Conservation (phyloP, 148 eudicot species). For the Diospyros lotus region DNA sequence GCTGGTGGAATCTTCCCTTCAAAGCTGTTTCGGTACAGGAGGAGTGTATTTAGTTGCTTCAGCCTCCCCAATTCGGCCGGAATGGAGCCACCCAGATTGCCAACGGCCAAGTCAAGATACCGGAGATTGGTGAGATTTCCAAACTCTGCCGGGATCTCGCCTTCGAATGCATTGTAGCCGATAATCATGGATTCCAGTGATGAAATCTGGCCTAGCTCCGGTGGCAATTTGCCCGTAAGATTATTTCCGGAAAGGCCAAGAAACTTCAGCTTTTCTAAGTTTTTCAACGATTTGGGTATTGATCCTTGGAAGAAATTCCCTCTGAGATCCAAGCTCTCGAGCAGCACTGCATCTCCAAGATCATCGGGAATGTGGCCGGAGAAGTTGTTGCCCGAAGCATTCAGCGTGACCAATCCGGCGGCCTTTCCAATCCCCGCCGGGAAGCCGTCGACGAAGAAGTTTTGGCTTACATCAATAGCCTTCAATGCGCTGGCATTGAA, state of each 20-base stretch:
- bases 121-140: conserved; percentile 73
- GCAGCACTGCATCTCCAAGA: conserved; percentile 49
- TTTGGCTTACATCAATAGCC: conserved; percentile 71
- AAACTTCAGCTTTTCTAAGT: conserved; percentile 51
- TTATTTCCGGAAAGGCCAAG: conserved; percentile 89
- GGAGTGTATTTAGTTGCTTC: conserved; percentile 39
- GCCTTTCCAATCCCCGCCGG: conserved; percentile 55
- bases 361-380: conserved; percentile 62
- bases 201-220: conserved; percentile 45
- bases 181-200: conserved; percentile 64
- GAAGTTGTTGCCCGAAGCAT: conserved; percentile 77
- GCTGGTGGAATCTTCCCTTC: conserved; percentile 52
- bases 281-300: conserved; percentile 49
- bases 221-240: conserved; percentile 58
- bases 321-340: conserved; percentile 60
- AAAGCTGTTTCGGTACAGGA: conserved; percentile 61
- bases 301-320: conserved; percentile 67
- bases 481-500: conserved; percentile 46
- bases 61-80: conserved; percentile 61
- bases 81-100: conserved; percentile 53
- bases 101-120: conserved; percentile 74
- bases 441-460: conserved; percentile 47
- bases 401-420: conserved; percentile 30
- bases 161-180: conserved; percentile 65
- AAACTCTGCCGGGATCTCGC: conserved; percentile 59